Evolutionary conservation across 1,284 basidiomycete genomes (phyloP).

Genomic region (Fistulinella cinereoalba): DNA sequence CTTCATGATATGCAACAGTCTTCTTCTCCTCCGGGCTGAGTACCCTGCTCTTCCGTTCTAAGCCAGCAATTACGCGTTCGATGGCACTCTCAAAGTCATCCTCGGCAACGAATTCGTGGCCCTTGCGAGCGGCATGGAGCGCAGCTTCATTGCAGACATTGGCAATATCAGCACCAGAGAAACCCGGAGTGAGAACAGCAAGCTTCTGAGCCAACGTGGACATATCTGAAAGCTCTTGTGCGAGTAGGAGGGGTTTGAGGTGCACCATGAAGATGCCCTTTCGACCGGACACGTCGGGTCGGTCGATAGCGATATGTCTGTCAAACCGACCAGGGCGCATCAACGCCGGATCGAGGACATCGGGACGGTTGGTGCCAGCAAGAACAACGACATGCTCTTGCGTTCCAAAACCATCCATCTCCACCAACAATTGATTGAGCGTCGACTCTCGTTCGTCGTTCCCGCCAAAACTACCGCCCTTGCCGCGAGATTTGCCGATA

Average conservation of each 20-base stretch:
- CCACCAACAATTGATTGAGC: constrained; percentile 95
- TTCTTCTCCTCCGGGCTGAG: constrained; percentile 96
- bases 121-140: constrained; percentile 87
- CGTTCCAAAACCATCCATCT: constrained; percentile 99
- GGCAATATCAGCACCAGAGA: constrained; percentile 97
- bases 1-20: constrained; percentile 99
- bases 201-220: constrained; percentile 84
- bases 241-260: constrained; percentile 79
- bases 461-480: constrained; percentile 86
- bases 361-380: constrained; percentile 95
- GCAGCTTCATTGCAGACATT: constrained; percentile 99
- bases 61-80: constrained; percentile 95
- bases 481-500: constrained; percentile 93
- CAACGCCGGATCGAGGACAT: constrained; percentile 92
- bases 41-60: constrained; percentile 94
- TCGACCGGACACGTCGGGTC: constrained; percentile 91
- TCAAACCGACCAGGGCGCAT: constrained; percentile 98
- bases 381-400: constrained; percentile 96
- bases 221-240: constrained; percentile 55
- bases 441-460: constrained; percentile 99
- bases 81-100: constrained; percentile 96
- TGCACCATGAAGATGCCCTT: constrained; percentile 95
- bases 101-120: constrained; percentile 78
- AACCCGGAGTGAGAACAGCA: constrained; percentile 93
- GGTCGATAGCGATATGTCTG: constrained; percentile 93